A percentile compares a stretch with the other conserved stretches of the same genome.
These are phyloP conservation scores for Rutidosis leptorrhynchoides DNA, from an alignment of 129 eudicot species.

Conservation along the genomic window DNA sequence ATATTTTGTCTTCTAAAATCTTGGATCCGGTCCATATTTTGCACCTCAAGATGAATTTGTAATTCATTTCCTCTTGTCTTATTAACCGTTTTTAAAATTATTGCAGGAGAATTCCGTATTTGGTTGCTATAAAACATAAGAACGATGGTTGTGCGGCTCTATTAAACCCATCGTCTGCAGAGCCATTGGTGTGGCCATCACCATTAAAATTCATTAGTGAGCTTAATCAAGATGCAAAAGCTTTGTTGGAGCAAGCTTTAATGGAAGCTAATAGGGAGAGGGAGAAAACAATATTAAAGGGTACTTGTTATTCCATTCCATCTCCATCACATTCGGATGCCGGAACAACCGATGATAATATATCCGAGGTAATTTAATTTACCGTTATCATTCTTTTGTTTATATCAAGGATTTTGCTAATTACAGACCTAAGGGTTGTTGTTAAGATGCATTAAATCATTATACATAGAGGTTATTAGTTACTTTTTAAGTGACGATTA, in stretches of 20 bases:
- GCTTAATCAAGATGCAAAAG: conserved; percentile 48
- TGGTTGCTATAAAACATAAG: conserved; percentile 71
- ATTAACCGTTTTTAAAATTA: background rate
- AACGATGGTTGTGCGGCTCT: conserved; percentile 68
- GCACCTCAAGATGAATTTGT: background rate
- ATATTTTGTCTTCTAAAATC: background rate
- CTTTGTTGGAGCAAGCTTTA: conserved; percentile 37
- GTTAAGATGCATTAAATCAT: too few relatives aligned
- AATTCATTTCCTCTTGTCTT: background rate
- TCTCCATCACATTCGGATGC: conserved; percentile 38
- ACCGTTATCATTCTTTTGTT: conserved; percentile 14
- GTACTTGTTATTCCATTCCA: conserved; percentile 34
- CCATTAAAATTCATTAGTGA: conserved; percentile 59
- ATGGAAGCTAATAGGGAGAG: conserved; percentile 42
- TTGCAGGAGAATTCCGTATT: conserved; percentile 76
- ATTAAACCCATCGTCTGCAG: conserved; percentile 76
- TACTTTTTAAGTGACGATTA: too few relatives aligned
- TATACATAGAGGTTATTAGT: too few relatives aligned
- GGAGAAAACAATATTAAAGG: conserved; percentile 40
- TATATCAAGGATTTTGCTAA: too few relatives aligned
- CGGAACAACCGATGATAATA: conserved; percentile 34
- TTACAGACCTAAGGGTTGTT: too few relatives aligned
- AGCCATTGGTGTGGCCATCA: conserved; percentile 84
- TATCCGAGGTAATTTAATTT: conserved; percentile 58
- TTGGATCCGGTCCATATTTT: conserved; percentile 4